These are phyloP conservation scores for Emiliania huxleyi DNA, from an alignment of 78 protist species.

Conservation along the genomic window DNA sequence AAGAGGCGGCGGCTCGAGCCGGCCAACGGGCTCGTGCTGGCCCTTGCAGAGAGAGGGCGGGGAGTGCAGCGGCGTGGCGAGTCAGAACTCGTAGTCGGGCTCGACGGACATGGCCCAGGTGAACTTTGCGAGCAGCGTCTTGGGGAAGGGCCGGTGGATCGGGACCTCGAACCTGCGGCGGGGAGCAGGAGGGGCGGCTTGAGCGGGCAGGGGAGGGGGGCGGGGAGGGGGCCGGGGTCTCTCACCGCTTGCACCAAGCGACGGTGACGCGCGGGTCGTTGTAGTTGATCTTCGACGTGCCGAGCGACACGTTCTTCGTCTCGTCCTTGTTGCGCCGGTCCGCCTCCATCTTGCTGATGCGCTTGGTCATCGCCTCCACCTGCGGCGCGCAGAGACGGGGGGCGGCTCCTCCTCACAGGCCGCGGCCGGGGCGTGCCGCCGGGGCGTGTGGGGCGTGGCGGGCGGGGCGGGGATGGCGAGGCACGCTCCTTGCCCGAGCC, in stretches of 20 bases:
- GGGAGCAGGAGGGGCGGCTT: no score
- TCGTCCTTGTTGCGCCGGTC: conserved; percentile 65
- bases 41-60: no score
- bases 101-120: conserved; percentile 59
- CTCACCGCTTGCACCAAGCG: conserved; percentile 80
- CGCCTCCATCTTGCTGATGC: background rate
- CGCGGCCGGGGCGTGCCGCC: no score
- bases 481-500: background rate
- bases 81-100: conserved; percentile 37
- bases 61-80: no score
- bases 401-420: no score
- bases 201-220: no score
- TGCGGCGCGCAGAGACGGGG: no score
- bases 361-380: background rate
- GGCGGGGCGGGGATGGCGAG: background rate
- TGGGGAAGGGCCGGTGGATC: conserved; percentile 45
- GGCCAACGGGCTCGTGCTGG: no score
- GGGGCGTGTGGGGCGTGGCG: background rate
- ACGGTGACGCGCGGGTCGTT: conserved; percentile 97
- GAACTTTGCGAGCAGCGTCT: conserved; percentile 45
- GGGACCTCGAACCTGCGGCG: background rate
- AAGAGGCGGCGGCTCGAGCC: no score
- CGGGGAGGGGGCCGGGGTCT: background rate
- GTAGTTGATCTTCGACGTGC: conserved; percentile 96
- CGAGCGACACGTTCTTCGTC: conserved; percentile 72